Percentiles rank a stretch among this genome's conserved stretches.
Evolutionary conservation across 495 filamentous ascomycete species (phyloP).

Genomic region (Hypoxylon crocopeplum): DNA sequence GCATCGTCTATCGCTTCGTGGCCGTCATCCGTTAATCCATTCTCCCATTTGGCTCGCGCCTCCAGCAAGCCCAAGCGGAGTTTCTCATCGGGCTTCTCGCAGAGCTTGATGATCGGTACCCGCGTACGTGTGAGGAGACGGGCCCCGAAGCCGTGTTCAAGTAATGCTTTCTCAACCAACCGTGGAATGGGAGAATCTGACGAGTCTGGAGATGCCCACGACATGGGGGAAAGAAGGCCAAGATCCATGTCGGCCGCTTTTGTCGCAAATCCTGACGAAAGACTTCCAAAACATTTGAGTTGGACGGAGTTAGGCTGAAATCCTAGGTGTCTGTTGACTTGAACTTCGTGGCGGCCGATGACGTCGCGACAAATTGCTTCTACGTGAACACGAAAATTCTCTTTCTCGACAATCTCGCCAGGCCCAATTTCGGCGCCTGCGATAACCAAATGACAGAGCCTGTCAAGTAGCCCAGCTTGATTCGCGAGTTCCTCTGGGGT

Average conservation of each 20-base stretch:
- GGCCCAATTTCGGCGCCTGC: conserved; percentile 54
- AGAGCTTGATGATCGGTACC: conserved; percentile 84
- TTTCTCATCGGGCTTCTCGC: conserved; percentile 65
- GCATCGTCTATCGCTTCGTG: conserved; percentile 51
- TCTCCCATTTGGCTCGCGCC: conserved; percentile 68
- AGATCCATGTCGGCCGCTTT: conserved; percentile 79
- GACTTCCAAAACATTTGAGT: conserved; percentile 74
- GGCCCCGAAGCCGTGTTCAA: conserved; percentile 72
- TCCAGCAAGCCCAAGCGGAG: conserved; percentile 60
- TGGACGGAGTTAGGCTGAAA: conserved; percentile 61
- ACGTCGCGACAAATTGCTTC: conserved; percentile 62
- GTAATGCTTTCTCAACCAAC: conserved; percentile 70
- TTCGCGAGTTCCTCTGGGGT: conserved; percentile 48
- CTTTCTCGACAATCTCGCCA: conserved; percentile 66
- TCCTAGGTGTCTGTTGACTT: conserved; percentile 32
- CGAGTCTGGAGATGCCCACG: conserved; percentile 54
- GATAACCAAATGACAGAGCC: conserved; percentile 50
- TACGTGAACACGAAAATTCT: conserved; percentile 63
- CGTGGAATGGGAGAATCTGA: conserved; percentile 64
- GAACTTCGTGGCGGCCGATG: conserved; percentile 57
- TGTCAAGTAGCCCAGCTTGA: conserved; percentile 55
- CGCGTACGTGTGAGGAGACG: conserved; percentile 73
- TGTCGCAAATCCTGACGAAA: conserved; percentile 75
- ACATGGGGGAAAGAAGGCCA: conserved; percentile 66
- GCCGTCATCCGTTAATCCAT: conserved; percentile 44